A percentile compares a stretch with the other conserved stretches of the same genome.
These are phyloP conservation scores for Penstemon barbatus DNA, from an alignment of 257 asterid genomes.

Conservation along the genomic window DNA sequence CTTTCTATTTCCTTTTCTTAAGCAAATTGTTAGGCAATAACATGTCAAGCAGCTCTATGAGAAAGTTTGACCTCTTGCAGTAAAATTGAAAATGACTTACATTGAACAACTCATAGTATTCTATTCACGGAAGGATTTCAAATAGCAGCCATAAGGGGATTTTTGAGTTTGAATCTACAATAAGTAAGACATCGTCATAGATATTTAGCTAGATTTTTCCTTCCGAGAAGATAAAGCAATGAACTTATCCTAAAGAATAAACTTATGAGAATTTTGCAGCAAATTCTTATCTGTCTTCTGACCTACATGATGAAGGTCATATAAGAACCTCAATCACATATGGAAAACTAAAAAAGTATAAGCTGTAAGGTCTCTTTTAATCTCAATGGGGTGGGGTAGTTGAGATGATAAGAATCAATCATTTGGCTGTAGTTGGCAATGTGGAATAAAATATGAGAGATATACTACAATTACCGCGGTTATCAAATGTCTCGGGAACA, in stretches of 20 bases:
- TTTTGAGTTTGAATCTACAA: slow-evolving; percentile 4
- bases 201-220: slow-evolving; percentile 11
- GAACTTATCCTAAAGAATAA: slow-evolving; percentile 16
- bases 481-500: slow-evolving; percentile 91
- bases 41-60: not conserved
- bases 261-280: not conserved
- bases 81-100: slow-evolving; percentile 15
- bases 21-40: slow-evolving; percentile 5
- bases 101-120: slow-evolving; percentile 5
- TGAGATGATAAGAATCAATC: not conserved
- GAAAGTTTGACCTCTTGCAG: slow-evolving; percentile 7
- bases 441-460: slow-evolving; percentile 19
- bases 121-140: not conserved
- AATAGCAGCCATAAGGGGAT: slow-evolving; percentile 15
- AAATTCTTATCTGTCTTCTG: not conserved
- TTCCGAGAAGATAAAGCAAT: slow-evolving; percentile 18
- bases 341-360: slow-evolving; percentile 9
- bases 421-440: slow-evolving; percentile 9
- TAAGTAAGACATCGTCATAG: not conserved
- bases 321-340: slow-evolving; percentile 17
- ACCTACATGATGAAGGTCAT: slow-evolving; percentile 3
- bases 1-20: not conserved
- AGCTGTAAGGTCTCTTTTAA: not conserved
- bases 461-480: slow-evolving; percentile 59
- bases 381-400: not conserved